Evolutionary conservation across 2,329 filamentous ascomycete genomes (phyloP).

Genomic region (Pseudopithomyces maydicus): DNA sequence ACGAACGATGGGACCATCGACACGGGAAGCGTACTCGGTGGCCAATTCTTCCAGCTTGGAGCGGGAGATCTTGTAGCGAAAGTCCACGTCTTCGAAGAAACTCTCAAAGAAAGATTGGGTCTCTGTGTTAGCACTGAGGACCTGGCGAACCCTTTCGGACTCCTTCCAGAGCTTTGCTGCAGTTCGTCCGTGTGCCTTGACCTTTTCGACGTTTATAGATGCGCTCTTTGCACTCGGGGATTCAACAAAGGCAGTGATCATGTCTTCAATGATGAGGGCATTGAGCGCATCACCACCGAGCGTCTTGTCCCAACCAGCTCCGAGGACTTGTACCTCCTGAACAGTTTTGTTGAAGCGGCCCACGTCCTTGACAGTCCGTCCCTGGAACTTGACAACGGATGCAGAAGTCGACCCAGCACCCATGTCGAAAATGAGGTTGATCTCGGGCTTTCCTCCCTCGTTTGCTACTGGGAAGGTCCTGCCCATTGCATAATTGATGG

Average conservation of each 20-base stretch:
- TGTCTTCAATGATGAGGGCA: slow-evolving; percentile 84
- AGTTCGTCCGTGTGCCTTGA: slow-evolving; percentile 79
- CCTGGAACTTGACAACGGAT: slow-evolving; percentile 87
- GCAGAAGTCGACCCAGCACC: slow-evolving; percentile 93
- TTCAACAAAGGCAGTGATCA: slow-evolving; percentile 78
- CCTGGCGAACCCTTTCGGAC: slow-evolving; percentile 81
- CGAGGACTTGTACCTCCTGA: slow-evolving; percentile 90
- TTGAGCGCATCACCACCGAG: slow-evolving; percentile 92
- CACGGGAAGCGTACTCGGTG: slow-evolving; percentile 68
- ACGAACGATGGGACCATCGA: slow-evolving; percentile 71
- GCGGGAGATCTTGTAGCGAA: slow-evolving; percentile 86
- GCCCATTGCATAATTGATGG: slow-evolving; percentile 91
- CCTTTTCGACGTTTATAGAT: slow-evolving; percentile 64
- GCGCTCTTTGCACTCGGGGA: slow-evolving; percentile 67
- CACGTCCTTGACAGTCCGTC: slow-evolving; percentile 84
- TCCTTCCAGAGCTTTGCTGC: slow-evolving; percentile 93
- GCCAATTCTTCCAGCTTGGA: slow-evolving; percentile 81
- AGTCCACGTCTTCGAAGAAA: slow-evolving; percentile 88
- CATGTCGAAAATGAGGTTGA: slow-evolving; percentile 97
- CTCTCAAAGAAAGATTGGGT: slow-evolving; percentile 83
- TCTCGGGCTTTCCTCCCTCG: slow-evolving; percentile 83
- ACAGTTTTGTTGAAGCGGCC: slow-evolving; percentile 96
- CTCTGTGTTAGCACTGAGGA: slow-evolving; percentile 90
- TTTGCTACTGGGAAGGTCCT: slow-evolving; percentile 85
- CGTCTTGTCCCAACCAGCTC: slow-evolving; percentile 84